Evolutionary conservation across 257 asterid species (phyloP).

Genomic region (Primulina tabacum): DNA sequence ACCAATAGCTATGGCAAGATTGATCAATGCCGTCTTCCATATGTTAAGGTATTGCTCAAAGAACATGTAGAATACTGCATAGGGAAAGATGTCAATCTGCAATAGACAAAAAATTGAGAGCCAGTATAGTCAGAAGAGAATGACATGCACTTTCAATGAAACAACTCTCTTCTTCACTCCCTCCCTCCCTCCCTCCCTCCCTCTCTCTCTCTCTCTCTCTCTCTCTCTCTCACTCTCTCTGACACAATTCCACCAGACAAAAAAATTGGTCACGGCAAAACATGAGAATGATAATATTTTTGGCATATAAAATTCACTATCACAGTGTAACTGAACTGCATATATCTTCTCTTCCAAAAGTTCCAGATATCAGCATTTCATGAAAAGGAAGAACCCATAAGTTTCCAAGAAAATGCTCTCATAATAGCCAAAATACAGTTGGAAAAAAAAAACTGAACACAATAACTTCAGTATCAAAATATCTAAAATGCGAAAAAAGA

Average conservation of each 20-base stretch:
- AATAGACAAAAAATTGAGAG: conserved; percentile 27
- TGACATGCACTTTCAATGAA: background rate
- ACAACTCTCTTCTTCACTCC: background rate
- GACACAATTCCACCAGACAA: background rate
- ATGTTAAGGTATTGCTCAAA: conserved; percentile 92
- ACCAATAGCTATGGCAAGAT: conserved; percentile 92
- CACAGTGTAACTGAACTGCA: background rate
- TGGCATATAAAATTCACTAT: background rate
- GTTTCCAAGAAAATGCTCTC: background rate
- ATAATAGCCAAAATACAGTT: background rate
- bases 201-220: background rate
- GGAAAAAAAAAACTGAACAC: background rate
- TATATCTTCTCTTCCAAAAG: background rate
- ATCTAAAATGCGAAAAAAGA: background rate
- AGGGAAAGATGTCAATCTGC: conserved; percentile 93
- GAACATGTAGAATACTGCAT: conserved; percentile 86
- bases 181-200: too few relatives aligned
- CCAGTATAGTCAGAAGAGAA: conserved; percentile 18
- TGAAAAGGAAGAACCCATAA: background rate
- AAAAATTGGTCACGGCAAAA: too few relatives aligned
- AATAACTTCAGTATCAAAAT: background rate
- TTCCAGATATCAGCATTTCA: background rate
- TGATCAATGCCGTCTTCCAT: conserved; percentile 90
- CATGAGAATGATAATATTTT: too few relatives aligned
- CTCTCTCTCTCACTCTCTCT: background rate